Evolutionary conservation across 1,284 basidiomycete genomes (phyloP), one percentile per base, ranked within the genome.

Genomic region (Tremellales sp.): DNA sequence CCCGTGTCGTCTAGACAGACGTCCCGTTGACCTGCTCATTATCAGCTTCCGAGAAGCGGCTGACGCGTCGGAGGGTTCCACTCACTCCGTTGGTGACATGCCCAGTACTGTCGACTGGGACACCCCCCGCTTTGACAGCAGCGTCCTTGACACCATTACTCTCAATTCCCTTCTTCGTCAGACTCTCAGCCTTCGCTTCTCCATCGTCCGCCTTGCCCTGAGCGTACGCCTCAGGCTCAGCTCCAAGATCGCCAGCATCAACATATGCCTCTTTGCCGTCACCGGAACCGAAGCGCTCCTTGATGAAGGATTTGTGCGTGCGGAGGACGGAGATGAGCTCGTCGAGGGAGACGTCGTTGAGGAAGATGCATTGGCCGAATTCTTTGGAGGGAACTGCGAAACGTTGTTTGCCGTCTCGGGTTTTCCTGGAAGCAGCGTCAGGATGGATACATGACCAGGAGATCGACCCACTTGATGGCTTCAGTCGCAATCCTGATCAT

Each of bases 351-450:
- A 73, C 68, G 58, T 75, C 74, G 64, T 76, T 76, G 62, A 74
- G 64, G 59, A 76, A 76, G 39, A 65, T 47, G 51, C 71, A 74
- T 50, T 71, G 68, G 46, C 74, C 74, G 40, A 74, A 63, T 32
- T 54, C 58, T 18, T 70, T 68, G 50, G 71, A 63, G 48, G 74
- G 71, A 10, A 75, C 66, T 13, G 71, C 74, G 57, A 76, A 74
- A 48, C 74, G 62, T 61, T 75, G 74, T 56, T 71, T 70, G 54
- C 72, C 71, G 52, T 75, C 73, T 53, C 74, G 72, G 13, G 73
- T 75, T 58, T 75, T 73, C 59, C 61, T 67, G 28, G 9, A 16
- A 24, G n/a, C 24, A 35, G n/a, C n/a, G n/a, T n/a, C n/a, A n/a
- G n/a, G 16, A 13, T 49, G 21, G 28, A n/a, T 22, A 22, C 13